phyloP scores from a whole-genome alignment of 352 stramenopile species.

The Phytophthora meadii region DNA sequence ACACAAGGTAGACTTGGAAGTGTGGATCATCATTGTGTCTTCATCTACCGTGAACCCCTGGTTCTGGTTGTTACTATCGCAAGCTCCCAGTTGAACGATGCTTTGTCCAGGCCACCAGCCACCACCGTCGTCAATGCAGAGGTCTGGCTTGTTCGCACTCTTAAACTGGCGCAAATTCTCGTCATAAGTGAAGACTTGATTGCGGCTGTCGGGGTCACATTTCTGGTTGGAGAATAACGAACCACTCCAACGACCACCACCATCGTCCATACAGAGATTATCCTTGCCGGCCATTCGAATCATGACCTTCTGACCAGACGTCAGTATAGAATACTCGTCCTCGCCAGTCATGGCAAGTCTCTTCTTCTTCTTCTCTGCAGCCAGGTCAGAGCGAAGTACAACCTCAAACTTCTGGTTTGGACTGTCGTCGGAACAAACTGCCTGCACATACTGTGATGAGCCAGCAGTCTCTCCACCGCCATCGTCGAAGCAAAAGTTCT shows the following conservation, averaged over 20 bases:
- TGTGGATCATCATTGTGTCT: constrained; percentile 35
- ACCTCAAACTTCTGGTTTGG: constrained; percentile 28
- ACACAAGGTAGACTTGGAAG: constrained; percentile 38
- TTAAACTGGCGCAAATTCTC: constrained; percentile 21
- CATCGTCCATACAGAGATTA: constrained; percentile 46
- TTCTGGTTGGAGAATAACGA: constrained; percentile 23
- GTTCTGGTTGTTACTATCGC: constrained; percentile 30
- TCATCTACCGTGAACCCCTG: constrained; percentile 36
- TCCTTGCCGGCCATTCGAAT: constrained; percentile 30
- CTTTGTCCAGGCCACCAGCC: constrained; percentile 12
- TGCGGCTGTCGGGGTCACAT: constrained; percentile 33
- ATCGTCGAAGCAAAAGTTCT: constrained; percentile 45
- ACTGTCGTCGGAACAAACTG: constrained; percentile 13
- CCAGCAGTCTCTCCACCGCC: constrained; percentile 22
- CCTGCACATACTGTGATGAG: constrained; percentile 9
- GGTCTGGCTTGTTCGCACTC: constrained; percentile 23
- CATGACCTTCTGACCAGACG: constrained; percentile 30
- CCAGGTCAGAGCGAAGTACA: constrained; percentile 8
- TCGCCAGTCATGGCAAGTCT: constrained; percentile 14
- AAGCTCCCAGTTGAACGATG: constrained; percentile 25
- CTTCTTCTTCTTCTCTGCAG: constrained; percentile 11
- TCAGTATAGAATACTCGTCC: constrained; percentile 22
- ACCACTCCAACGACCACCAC: constrained; percentile 29
- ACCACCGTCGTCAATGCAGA: constrained; percentile 40
- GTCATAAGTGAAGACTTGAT: constrained; percentile 41